Percentiles rank a stretch among this genome's conserved stretches.
Evolutionary conservation across 1,139 yeast species (phyloP).

Genomic region (Magnusiomyces suaveolens): DNA sequence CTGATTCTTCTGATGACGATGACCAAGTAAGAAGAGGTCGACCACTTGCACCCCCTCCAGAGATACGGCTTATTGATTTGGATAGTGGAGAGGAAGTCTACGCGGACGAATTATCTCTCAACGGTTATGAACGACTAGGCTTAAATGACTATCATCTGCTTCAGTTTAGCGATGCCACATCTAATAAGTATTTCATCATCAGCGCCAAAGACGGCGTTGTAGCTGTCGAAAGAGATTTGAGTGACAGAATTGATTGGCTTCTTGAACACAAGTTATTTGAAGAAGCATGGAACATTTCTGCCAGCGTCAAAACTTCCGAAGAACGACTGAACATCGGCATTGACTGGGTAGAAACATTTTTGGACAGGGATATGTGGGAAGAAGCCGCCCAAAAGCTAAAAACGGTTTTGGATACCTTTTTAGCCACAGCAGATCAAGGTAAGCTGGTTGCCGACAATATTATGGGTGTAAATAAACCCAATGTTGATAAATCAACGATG

Average conservation of each 20-base stretch:
- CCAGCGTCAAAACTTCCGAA: conserved; percentile 41
- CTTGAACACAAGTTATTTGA: conserved; percentile 43
- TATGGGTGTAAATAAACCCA: background rate
- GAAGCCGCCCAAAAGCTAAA: conserved; percentile 46
- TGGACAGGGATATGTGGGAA: conserved; percentile 46
- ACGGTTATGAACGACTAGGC: conserved; percentile 51
- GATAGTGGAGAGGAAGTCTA: conserved; percentile 64
- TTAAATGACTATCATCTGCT: conserved; percentile 66
- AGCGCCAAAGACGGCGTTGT: conserved; percentile 77
- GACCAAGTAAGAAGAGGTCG: background rate
- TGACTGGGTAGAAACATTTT: conserved; percentile 48
- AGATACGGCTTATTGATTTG: conserved; percentile 57
- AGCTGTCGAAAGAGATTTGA: conserved; percentile 57
- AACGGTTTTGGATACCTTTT: conserved; percentile 33
- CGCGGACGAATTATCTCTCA: conserved; percentile 70
- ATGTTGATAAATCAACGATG: background rate
- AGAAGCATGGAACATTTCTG: conserved; percentile 73
- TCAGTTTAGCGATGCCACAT: conserved; percentile 18
- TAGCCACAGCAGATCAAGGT: conserved; percentile 7
- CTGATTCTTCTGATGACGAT: conserved; percentile 8
- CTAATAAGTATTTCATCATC: conserved; percentile 51
- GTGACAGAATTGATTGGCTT: conserved; percentile 70
- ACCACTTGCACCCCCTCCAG: conserved; percentile 44
- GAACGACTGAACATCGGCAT: conserved; percentile 55
- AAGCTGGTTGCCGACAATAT: background rate